Percentiles rank a stretch among this genome's conserved stretches.
Evolutionary conservation across 2,329 filamentous ascomycete species (phyloP).

Genomic region (Talaromyces sp.): DNA sequence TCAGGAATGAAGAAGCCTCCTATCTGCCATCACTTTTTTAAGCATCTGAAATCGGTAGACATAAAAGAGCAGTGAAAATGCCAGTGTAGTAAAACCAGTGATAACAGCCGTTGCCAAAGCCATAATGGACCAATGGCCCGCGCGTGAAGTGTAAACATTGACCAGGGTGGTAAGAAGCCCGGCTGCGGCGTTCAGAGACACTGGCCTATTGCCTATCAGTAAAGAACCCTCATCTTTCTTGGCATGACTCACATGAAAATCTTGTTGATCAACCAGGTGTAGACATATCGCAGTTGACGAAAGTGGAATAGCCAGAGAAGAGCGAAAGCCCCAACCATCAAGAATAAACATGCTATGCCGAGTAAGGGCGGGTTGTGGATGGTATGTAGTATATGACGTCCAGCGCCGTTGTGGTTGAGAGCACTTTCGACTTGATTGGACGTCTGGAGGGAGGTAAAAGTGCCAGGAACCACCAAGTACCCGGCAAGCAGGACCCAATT

Average conservation of each 20-base stretch:
- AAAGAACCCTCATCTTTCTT: neutral
- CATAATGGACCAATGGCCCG: conserved; percentile 50
- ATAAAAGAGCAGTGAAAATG: neutral
- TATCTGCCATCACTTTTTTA: neutral
- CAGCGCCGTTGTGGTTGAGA: conserved; percentile 31
- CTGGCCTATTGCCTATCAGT: conserved; percentile 26
- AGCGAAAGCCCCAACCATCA: conserved; percentile 45
- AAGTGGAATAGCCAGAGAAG: conserved; percentile 50
- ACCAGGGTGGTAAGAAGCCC: conserved; percentile 55
- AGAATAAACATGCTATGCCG: conserved; percentile 49
- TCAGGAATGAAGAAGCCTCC: neutral
- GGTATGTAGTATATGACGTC: conserved; percentile 34
- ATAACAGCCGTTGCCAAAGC: conserved; percentile 43
- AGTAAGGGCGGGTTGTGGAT: conserved; percentile 46
- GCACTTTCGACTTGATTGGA: conserved; percentile 29
- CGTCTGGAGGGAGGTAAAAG: conserved; percentile 10
- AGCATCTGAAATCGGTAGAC: neutral
- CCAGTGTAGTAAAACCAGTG: neutral
- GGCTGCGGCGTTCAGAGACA: conserved; percentile 52
- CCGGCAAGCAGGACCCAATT: conserved; percentile 57
- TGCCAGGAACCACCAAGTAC: conserved; percentile 44
- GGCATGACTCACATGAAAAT: conserved; percentile 49
- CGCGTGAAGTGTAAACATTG: conserved; percentile 54
- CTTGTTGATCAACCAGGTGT: conserved; percentile 54
- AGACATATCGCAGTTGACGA: conserved; percentile 54